phyloP scores from a whole-genome alignment of 306 rosid genomes.

The Parietaria judaica region DNA sequence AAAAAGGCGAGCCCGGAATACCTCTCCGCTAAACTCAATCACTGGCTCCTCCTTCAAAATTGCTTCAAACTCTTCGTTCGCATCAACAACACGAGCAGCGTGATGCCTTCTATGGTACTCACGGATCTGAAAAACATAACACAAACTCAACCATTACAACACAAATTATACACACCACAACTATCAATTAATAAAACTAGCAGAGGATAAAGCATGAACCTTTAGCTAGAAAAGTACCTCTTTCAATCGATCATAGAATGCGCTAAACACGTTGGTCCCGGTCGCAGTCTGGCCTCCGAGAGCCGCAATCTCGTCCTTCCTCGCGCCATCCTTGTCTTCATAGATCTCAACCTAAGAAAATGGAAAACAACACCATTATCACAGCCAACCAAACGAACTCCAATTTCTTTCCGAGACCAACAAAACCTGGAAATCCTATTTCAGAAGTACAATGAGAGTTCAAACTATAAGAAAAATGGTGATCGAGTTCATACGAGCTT shows the following conservation, averaged over 20 bases:
- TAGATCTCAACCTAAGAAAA: slow-evolving; percentile 61
- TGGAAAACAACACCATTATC: slow-evolving; percentile 5
- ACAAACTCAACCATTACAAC: not conserved
- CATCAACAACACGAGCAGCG: slow-evolving; percentile 79
- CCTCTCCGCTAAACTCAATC: slow-evolving; percentile 98
- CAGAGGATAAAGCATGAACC: not conserved
- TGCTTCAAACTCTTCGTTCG: slow-evolving; percentile 60
- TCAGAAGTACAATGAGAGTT: not conserved
- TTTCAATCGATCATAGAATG: slow-evolving; percentile 88
- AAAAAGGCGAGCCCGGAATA: slow-evolving; percentile 12
- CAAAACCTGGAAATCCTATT: not conserved
- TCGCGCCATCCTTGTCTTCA: slow-evolving; percentile 73
- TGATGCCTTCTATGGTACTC: slow-evolving; percentile 96
- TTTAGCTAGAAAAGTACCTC: slow-evolving; percentile 43
- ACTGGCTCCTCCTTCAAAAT: slow-evolving; percentile 80
- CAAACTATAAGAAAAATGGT: not conserved
- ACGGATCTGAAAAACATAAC: slow-evolving; percentile 50
- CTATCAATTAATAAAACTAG: not conserved
- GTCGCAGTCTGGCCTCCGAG: slow-evolving; percentile 93
- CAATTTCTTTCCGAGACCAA: not conserved
- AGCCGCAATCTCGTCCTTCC: slow-evolving; percentile 96
- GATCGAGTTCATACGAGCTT: slow-evolving; percentile 39
- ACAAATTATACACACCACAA: not conserved
- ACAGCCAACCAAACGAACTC: not conserved
- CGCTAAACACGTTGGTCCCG: slow-evolving; percentile 84